Percentiles rank a stretch among this genome's conserved stretches.
Evolutionary conservation across 1,139 yeast species (phyloP).

Genomic region (Lodderomyces elongisporus): DNA sequence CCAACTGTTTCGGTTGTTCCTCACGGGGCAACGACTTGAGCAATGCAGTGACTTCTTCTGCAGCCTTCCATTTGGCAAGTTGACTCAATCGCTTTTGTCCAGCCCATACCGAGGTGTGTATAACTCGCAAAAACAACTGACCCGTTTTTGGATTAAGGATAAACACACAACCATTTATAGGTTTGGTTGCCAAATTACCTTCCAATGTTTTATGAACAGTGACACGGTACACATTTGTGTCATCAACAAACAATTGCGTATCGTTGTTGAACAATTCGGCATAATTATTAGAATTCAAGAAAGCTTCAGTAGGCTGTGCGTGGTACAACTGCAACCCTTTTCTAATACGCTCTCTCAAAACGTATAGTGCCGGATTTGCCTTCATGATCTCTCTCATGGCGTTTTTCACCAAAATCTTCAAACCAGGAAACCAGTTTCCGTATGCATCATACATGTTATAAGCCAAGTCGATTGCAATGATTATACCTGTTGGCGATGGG

Average conservation of each 20-base stretch:
- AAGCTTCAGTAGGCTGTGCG: constrained; percentile 90
- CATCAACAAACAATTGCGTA: constrained; percentile 81
- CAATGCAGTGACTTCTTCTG: constrained; percentile 94
- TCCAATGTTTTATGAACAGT: constrained; percentile 88
- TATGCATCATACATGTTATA: constrained; percentile 95
- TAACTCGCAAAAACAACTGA: constrained; percentile 78
- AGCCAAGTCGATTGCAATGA: constrained; percentile 89
- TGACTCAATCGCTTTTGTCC: constrained; percentile 95
- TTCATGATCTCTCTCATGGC: constrained; percentile 95
- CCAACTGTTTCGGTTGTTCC: constrained; percentile 90
- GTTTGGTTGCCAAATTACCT: constrained; percentile 89
- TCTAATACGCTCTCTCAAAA: constrained; percentile 86
- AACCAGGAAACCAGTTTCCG: constrained; percentile 96
- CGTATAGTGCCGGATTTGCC: constrained; percentile 89
- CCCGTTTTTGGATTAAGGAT: constrained; percentile 88
- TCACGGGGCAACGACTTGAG: constrained; percentile 85
- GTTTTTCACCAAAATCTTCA: constrained; percentile 83
- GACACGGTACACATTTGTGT: constrained; percentile 90
- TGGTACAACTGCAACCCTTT: constrained; percentile 92
- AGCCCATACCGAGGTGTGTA: constrained; percentile 94
- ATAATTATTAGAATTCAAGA: constrained; percentile 82
- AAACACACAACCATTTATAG: constrained; percentile 90
- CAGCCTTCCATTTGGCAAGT: constrained; percentile 96
- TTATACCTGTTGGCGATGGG: constrained; percentile 90
- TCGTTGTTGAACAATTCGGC: constrained; percentile 86